phyloP scores from a whole-genome alignment of 768 basidiomycete genomes.

The Gyrodon lividus region DNA sequence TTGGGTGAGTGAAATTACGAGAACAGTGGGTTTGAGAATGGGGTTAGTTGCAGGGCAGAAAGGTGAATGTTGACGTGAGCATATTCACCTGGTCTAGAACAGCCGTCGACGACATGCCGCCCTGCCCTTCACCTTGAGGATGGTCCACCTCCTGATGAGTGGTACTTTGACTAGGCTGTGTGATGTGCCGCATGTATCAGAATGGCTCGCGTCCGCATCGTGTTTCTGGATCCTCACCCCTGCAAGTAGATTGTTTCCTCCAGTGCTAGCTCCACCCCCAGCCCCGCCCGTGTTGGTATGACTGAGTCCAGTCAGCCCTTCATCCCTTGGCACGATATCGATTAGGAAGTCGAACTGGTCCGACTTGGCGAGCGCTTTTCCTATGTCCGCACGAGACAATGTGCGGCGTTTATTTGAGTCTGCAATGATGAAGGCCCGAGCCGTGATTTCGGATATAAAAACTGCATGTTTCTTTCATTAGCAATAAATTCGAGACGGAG shows the following conservation, averaged over 20 bases:
- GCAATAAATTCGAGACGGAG: background rate
- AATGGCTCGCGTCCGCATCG: background rate
- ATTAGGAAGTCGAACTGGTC: constrained; percentile 98
- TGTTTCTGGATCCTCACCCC: constrained; percentile 21
- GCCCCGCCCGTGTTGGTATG: constrained; percentile 6
- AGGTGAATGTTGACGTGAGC: background rate
- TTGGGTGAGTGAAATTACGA: constrained; percentile 24
- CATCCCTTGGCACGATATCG: constrained; percentile 91
- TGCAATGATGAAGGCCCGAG: constrained; percentile 92
- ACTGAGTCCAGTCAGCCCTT: constrained; percentile 34
- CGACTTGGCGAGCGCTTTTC: constrained; percentile 86
- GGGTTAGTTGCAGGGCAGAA: background rate
- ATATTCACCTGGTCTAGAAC: constrained; percentile 27
- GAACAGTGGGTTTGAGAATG: background rate
- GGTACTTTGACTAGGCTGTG: constrained; percentile 24
- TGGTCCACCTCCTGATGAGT: constrained; percentile 28
- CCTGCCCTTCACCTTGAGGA: constrained; percentile 16
- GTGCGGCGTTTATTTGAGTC: constrained; percentile 97
- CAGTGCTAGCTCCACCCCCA: background rate
- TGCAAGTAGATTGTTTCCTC: constrained; percentile 19
- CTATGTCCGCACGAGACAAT: constrained; percentile 88
- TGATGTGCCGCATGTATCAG: background rate
- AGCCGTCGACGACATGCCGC: constrained; percentile 12
- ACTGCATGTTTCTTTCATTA: constrained; percentile 46
- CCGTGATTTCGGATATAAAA: constrained; percentile 96